Evolutionary conservation across 1,284 basidiomycete genomes (phyloP), one percentile per base, ranked within the genome.

Genomic region (Volvariella surrecta): DNA sequence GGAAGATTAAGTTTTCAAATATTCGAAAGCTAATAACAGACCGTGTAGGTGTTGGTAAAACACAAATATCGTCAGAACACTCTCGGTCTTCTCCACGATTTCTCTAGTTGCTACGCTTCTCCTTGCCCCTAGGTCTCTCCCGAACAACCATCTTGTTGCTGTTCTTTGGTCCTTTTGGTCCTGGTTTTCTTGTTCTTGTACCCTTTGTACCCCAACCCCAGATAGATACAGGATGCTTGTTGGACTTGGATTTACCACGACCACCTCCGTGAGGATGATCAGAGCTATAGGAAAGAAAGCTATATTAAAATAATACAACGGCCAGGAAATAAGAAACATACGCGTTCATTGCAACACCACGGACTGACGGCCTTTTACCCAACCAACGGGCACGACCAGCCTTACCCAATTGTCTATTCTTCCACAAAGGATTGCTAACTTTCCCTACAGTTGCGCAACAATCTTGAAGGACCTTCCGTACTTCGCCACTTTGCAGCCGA

Each of bases 241-340:
- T 88, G 51, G 89, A 90, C 76, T 98, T 98, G 47, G 86, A 90
- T 68, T 96, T 97, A 58, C 95, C 95, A 68, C 95, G 86, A 61
- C 95, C 94, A 73, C 95, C 95, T 67, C 95, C 95, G 63, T 93
- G 93, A 50, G 95, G 94, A 66, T 99, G 95, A 64, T 98, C 95
- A 48, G 76, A 74, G 34, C 87, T 90, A 37, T 39, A 40, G 39
- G 10, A 40, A 40, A 35, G 34, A 6, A 35, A 6, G 34, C 4
- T 35, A 35, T 28, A 11, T 28, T 28, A 28, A 6, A 6, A 28
- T 28, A 6, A 28, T 6, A 6, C 6, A 28, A 30, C 9, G 18
- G 17, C 18, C 39, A 19, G 45, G 40, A 21, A 32, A 39, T 0
- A 30, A 20, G 40, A 24, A 32, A 76, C 82, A 40, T 63, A 92